Evolutionary conservation across 2,329 filamentous ascomycete species (phyloP), one percentile per base, ranked within the genome.

Genomic region (Boeremia exigua): DNA sequence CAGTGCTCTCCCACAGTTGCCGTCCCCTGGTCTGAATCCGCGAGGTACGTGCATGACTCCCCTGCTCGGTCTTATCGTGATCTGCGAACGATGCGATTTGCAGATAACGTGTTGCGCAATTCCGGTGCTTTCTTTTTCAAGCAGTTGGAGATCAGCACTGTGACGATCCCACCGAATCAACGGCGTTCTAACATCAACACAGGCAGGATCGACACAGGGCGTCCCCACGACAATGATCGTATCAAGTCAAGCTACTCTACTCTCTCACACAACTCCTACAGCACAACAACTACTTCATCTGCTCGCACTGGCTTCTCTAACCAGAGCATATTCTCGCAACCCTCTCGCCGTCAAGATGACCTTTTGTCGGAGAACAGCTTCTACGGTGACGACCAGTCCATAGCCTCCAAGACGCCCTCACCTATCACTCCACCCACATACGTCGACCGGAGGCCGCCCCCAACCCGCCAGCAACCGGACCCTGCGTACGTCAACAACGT

Each of bases 21-120:
- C 65, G 11, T 59, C 50, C 27, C 45, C 59, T 27, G 43, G 60
- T 23, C 51, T 53, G n/a, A 58, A 50, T 40, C 40, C 54, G 39
- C 43, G 48, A 63, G 66, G 64, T 68, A 68, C 32, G 66, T 67
- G 50, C 48, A 46, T 48, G 6, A 47, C n/a, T 43, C 19, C 42
- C 40, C 47, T 56, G 42, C 37, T 39, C 19, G 14, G 34, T 43
- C 17, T 39, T 45, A 37, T 46, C 48, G 48, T 17, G 55, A 61
- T 63, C 61, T 53, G 40, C 60, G 29, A 50, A 51, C 47, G 43
- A 60, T 30, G 38, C 32, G 50, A 47, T 49, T 32, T 28, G 42
- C 46, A 33, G 36, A 11, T 5, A 28, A 36, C 40, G 40, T 29
- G 40, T 29, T 36, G 19, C 46, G 34, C 42, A 42, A 55, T 36